Conservation (phyloP, 805 yeast species). For the Isabelozyma heimii region DNA sequence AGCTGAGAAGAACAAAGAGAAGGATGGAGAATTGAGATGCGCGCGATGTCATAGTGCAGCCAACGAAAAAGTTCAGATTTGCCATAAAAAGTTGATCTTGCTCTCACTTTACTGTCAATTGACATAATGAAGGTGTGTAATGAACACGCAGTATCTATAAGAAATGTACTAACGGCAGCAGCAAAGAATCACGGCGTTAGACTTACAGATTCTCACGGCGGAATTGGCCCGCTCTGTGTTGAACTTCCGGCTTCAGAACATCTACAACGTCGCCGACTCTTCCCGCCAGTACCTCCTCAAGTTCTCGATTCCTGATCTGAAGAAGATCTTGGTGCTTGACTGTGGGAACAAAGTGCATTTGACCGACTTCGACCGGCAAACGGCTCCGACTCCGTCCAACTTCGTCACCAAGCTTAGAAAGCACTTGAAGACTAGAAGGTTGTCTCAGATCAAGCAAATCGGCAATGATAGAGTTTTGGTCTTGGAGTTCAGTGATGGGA, state of each 20-base stretch:
- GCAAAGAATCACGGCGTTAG: slow-evolving; percentile 87
- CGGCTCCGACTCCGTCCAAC: slow-evolving; percentile 77
- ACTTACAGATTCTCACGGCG: slow-evolving; percentile 64
- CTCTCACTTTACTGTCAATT: not conserved
- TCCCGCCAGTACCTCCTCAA: slow-evolving; percentile 73
- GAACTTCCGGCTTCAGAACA: slow-evolving; percentile 75
- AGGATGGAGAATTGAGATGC: too few relatives aligned
- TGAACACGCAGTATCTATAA: not conserved
- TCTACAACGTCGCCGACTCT: slow-evolving; percentile 75
- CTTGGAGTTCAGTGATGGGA: slow-evolving; percentile 79
- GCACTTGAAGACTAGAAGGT: slow-evolving; percentile 76
- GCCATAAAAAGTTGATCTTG: not conserved
- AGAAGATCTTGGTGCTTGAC: slow-evolving; percentile 71
- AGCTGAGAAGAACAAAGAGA: too few relatives aligned
- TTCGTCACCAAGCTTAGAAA: slow-evolving; percentile 86
- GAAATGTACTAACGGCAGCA: slow-evolving; percentile 20
- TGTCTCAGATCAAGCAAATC: slow-evolving; percentile 70
- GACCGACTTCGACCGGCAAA: slow-evolving; percentile 78
- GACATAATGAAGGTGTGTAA: not conserved
- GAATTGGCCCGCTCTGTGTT: slow-evolving; percentile 61
- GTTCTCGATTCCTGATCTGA: slow-evolving; percentile 81
- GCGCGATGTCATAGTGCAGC: not conserved
- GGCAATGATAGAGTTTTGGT: slow-evolving; percentile 82
- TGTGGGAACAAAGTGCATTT: slow-evolving; percentile 81
- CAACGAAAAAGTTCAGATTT: not conserved